A percentile compares a stretch with the other conserved stretches of the same genome.
Conservation (phyloP, 305 asterid species). For the Plantago lanceolata region DNA sequence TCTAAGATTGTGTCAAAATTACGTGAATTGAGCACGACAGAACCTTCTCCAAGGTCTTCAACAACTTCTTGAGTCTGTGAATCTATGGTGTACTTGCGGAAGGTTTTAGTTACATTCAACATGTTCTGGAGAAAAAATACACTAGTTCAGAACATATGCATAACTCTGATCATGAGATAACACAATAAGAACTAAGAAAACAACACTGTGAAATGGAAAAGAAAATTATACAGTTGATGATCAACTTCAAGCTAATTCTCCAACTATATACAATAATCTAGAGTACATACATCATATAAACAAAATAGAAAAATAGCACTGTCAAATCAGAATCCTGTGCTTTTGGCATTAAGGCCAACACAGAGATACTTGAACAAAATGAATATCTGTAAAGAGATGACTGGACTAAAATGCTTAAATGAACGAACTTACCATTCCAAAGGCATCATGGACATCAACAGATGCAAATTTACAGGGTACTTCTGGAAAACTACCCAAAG, state of each 20-base stretch:
- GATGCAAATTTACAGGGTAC: slow-evolving; percentile 86
- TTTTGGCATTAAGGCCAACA: not conserved
- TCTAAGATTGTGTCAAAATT: slow-evolving; percentile 79
- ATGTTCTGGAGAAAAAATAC: not conserved
- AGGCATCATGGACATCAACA: slow-evolving; percentile 70
- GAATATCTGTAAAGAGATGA: slow-evolving; percentile 1
- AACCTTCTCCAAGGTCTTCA: slow-evolving; percentile 78
- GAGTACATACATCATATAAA: not conserved
- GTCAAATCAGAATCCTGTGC: not conserved
- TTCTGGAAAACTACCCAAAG: slow-evolving; percentile 64
- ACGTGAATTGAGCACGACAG: slow-evolving; percentile 55
- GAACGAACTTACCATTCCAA: slow-evolving; percentile 67
- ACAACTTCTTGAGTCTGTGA: slow-evolving; percentile 64
- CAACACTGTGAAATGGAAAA: no score
- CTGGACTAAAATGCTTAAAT: not conserved
- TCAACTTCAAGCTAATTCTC: no score
- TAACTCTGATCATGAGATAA: no score
- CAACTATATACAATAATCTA: no score
- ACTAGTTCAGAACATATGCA: no score
- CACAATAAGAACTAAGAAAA: no score
- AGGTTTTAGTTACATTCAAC: slow-evolving; percentile 37
- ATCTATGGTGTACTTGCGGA: slow-evolving; percentile 78
- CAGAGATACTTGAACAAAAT: not conserved
- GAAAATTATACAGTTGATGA: no score
- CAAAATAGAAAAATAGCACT: not conserved